Conservation (phyloP, 1,139 yeast genomes). For the Saccharomyces hybrid region DNA sequence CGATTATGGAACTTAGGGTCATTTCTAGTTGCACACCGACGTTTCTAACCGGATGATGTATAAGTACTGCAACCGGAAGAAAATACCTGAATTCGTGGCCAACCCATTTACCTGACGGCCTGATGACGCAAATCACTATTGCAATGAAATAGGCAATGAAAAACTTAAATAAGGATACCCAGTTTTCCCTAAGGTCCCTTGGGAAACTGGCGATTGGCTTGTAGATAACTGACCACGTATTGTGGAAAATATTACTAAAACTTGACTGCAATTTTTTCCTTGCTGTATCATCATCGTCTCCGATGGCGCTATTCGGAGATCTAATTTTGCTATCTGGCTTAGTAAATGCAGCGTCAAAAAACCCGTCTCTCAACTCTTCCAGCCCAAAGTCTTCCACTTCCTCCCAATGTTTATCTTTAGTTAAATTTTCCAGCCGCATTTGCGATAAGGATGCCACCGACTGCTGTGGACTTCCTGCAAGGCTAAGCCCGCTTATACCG, state of each 20-base stretch:
- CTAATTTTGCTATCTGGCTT: constrained; percentile 23
- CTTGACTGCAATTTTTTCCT: not conserved
- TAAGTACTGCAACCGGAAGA: constrained; percentile 37
- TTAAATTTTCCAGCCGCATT: constrained; percentile 27
- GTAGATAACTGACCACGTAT: no score
- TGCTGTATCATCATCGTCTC: constrained; percentile 3
- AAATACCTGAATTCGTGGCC: constrained; percentile 35
- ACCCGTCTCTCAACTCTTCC: constrained; percentile 42
- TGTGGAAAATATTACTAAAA: not conserved
- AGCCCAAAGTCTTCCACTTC: constrained; percentile 32
- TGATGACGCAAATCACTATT: constrained; percentile 36
- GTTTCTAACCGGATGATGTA: constrained; percentile 43
- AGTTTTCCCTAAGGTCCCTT: not conserved
- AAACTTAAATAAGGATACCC: constrained; percentile 31
- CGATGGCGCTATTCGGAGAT: not conserved
- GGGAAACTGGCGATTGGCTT: not conserved
- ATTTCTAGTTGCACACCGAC: constrained; percentile 45
- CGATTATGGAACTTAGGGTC: constrained; percentile 36
- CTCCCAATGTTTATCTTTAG: constrained; percentile 25
- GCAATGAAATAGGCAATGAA: constrained; percentile 37
- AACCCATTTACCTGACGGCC: constrained; percentile 37
- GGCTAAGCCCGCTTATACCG: not conserved
- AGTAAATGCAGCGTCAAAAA: constrained; percentile 40
- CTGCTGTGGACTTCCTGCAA: constrained; percentile 9
- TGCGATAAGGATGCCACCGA: constrained; percentile 33